Evolutionary conservation across 2,329 filamentous ascomycete genomes (phyloP), one percentile per base, ranked within the genome.

Genomic region (Pseudocercospora pini-densiflorae): DNA sequence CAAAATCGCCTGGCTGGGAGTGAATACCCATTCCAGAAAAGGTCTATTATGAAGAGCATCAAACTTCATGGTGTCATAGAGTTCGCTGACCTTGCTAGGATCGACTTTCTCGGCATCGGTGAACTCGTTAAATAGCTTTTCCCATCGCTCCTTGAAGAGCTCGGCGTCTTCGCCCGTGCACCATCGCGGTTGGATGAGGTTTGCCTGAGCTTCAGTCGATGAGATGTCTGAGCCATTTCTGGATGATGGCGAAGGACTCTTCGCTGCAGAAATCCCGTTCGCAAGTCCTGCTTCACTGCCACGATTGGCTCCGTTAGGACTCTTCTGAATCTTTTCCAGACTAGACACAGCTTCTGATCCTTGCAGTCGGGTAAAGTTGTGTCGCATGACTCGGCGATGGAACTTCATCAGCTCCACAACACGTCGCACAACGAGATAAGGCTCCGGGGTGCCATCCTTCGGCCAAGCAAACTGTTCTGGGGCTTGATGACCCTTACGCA

Each of bases 31-130:
- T 79, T 99, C 95, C 3, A 99, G 83, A 75, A 99, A 99, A 69
- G 93, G 92, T 2, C 95, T 89, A 77, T 99, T 99, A 80, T 99
- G 96, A 14, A 99, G 85, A 0, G 95, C 95, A 78, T 99, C 95
- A 71, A 98, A 99, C 79, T 99, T 99, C 95, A 99, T 98, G 21
- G 94, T 98, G 79, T 99, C 95, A 78, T 99, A 99, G 2, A 99
- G 86, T 81, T 99, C 95, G 5, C 93, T 97, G 68, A 99, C 94
- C 82, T 99, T 99, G 84, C 94, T 97, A 19, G 96, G 96, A 79
- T 99, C 95, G 19, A 98, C 93, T 82, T 99, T 99, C 75, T 99
- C 95, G 1, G 92, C 91, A 78, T 99, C 96, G 71, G 92, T 95
- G 75, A 99, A 99, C 77, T 99, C 95, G 57, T 90, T 88, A 80